phyloP scores from a whole-genome alignment of 2,329 filamentous ascomycete species.

The Hymenoscyphus salicellus region DNA sequence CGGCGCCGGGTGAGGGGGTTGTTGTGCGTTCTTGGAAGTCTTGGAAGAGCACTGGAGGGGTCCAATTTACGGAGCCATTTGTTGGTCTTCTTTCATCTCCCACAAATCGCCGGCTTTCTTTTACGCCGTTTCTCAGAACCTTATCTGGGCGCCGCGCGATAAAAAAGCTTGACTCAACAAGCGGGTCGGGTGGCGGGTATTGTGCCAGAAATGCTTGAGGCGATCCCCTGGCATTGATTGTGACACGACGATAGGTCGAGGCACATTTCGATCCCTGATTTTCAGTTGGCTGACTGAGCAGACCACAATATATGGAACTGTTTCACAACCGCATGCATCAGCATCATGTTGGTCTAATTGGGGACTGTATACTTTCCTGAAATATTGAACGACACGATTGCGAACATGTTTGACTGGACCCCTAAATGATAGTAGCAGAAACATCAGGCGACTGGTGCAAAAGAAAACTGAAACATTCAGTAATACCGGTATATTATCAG shows the following conservation, averaged over 20 bases:
- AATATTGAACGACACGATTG: slow-evolving; percentile 2
- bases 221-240: slow-evolving; percentile 4
- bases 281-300: not conserved
- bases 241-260: slow-evolving; percentile 3
- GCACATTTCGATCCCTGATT: not conserved
- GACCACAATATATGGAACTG: not conserved
- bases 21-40: not conserved
- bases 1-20: not conserved
- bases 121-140: slow-evolving; percentile 5
- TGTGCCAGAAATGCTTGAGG: slow-evolving; percentile 4
- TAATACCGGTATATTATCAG: not conserved
- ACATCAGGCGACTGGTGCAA: slow-evolving; percentile 2
- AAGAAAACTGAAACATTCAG: not conserved
- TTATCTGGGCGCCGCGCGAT: slow-evolving; percentile 1
- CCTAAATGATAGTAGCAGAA: not conserved
- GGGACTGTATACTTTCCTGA: not conserved
- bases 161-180: slow-evolving; percentile 13
- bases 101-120: no score
- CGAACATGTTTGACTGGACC: not conserved
- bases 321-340: slow-evolving; percentile 11
- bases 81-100: slow-evolving; percentile 1
- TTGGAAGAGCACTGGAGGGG: slow-evolving; percentile 2
- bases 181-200: not conserved
- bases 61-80: not conserved
- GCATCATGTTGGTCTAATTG: not conserved